Evolutionary conservation across 2,329 filamentous ascomycete genomes (phyloP), one percentile per base, ranked within the genome.

Genomic region (Diaporthe vexans): DNA sequence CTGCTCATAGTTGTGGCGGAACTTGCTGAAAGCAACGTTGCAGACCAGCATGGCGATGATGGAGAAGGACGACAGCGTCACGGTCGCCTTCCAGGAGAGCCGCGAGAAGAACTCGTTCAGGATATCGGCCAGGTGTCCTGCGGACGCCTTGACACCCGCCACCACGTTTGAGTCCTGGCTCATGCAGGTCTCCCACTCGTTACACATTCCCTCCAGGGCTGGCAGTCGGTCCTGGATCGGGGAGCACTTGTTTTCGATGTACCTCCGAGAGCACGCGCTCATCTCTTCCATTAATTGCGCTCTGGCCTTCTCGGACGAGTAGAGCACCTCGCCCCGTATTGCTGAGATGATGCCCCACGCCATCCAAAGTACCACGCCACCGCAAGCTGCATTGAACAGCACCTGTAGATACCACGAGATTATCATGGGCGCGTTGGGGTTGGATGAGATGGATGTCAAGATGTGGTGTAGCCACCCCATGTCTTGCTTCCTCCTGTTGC

Each of bases 131-230:
- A 98, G 94, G 35, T 95, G 97, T 80, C 94, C 93, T 7, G 95
- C 95, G 24, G 93, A 94, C 52, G 98, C 91, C 79, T 92, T 93
- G 56, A 96, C 93, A 51, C 93, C 89, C 77, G 94, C 95, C 73
- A 98, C 91, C 73, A 91, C 91, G 58, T 92, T 88, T 0, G 95
- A 92, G 79, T 98, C 94, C 77, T 93, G 91, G 77, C 92, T 91
- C 94, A 98, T 98, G 84, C 97, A 98, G 43, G 91, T 87, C 77
- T 93, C 91, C 96, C 96, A 98, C 76, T 92, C 90, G 46, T 91
- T 89, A 82, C 97, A 99, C 5, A 93, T 85, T 0, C 84, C 84
- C 76, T 93, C 90, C 78, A 98, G 86, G 0, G 94, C 94, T 0
- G 95, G 96, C 4, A 93, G 84, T 19, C 93, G 89, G 24, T 89